Percentiles rank a stretch among this genome's conserved stretches.
Evolutionary conservation across 371 early-diverging fungal genomes (phyloP).

Genomic region (Mucor indicus): DNA sequence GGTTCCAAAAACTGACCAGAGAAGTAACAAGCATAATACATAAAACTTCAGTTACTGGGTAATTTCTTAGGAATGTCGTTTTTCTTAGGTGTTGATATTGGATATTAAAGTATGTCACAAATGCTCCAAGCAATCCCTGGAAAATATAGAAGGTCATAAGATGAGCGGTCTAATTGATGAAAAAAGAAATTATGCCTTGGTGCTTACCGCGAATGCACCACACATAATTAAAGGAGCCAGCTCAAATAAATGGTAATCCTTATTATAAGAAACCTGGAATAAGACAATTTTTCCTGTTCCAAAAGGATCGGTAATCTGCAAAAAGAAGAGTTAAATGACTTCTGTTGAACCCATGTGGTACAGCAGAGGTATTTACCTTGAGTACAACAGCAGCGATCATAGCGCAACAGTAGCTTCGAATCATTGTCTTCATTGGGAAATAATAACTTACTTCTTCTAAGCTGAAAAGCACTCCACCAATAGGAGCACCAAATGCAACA

Average conservation of each 20-base stretch:
- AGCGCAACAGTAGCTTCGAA: constrained; percentile 89
- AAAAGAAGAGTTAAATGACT: background rate
- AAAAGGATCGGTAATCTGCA: constrained; percentile 80
- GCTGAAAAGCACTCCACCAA: constrained; percentile 91
- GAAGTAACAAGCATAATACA: constrained; percentile 72
- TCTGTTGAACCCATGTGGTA: background rate
- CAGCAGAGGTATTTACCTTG: constrained; percentile 48
- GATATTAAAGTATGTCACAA: constrained; percentile 71
- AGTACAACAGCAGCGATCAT: constrained; percentile 81
- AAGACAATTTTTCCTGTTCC: constrained; percentile 87
- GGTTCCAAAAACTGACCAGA: constrained; percentile 71
- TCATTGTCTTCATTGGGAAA: constrained; percentile 90
- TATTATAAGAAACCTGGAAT: constrained; percentile 86
- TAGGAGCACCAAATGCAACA: constrained; percentile 91
- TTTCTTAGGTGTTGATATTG: constrained; percentile 64
- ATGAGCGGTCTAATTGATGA: no score
- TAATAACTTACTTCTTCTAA: constrained; percentile 89
- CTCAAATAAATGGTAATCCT: constrained; percentile 89
- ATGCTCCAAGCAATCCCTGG: constrained; percentile 87
- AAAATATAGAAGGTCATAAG: background rate
- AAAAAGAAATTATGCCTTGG: background rate
- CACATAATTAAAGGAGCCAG: constrained; percentile 72
- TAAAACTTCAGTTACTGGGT: constrained; percentile 71
- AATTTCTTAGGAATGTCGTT: constrained; percentile 41
- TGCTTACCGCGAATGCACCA: constrained; percentile 79